phyloP scores from a whole-genome alignment of 192 early-diverging fungal genomes.

The Backusella sp. region DNA sequence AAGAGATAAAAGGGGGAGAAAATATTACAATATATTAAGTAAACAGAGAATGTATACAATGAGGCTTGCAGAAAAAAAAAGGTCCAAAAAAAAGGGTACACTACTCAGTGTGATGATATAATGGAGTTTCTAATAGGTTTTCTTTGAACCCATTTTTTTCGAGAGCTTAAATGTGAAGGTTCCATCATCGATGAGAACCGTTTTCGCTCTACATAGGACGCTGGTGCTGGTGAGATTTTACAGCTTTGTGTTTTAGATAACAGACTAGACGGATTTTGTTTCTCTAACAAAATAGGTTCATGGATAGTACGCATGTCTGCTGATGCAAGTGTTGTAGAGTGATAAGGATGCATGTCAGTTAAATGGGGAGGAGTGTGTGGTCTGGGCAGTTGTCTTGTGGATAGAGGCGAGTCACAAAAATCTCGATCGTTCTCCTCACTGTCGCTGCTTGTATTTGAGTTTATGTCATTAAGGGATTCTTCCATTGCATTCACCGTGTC shows the following conservation, averaged over 20 bases:
- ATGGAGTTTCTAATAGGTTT: background rate
- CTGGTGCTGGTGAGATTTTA: background rate
- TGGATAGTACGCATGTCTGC: background rate
- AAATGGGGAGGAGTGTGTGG: background rate
- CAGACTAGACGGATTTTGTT: background rate
- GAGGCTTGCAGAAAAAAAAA: background rate
- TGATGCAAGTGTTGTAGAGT: background rate
- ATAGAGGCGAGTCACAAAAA: background rate
- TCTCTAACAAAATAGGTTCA: background rate
- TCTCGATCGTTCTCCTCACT: background rate
- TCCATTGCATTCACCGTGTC: slow-evolving; percentile 11
- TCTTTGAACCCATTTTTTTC: background rate
- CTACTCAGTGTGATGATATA: background rate
- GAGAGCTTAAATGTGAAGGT: background rate
- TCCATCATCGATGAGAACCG: background rate
- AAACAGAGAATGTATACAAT: background rate
- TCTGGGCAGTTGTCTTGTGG: background rate
- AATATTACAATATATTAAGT: background rate
- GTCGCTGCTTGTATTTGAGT: background rate
- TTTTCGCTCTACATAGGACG: background rate
- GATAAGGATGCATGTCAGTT: background rate
- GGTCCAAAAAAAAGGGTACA: background rate
- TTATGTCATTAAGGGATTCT: background rate
- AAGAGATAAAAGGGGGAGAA: background rate
- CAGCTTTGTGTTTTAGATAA: background rate